phyloP scores from a whole-genome alignment of 2,329 filamentous ascomycete genomes.

The Colletotrichum lini region DNA sequence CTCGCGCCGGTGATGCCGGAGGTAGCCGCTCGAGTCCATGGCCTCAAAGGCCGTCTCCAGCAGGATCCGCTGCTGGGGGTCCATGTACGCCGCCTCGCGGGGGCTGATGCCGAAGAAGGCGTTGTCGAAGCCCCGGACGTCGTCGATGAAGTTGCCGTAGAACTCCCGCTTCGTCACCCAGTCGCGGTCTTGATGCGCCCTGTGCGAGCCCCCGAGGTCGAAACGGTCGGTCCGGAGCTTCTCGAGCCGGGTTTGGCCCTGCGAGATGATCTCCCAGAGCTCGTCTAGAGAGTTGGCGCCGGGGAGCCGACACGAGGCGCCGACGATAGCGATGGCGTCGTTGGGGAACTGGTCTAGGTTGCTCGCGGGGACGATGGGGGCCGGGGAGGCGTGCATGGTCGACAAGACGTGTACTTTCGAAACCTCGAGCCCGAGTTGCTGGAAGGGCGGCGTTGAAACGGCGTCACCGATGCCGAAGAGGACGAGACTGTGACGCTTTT shows the following conservation, averaged over 20 bases:
- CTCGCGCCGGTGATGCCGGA: slow-evolving; percentile 25
- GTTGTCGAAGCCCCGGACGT: slow-evolving; percentile 42
- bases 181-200: slow-evolving; percentile 34
- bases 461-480: slow-evolving; percentile 43
- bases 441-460: slow-evolving; percentile 32
- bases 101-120: slow-evolving; percentile 47
- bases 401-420: slow-evolving; percentile 39
- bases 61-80: slow-evolving; percentile 50
- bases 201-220: slow-evolving; percentile 37
- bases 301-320: slow-evolving; percentile 45
- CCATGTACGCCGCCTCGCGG: slow-evolving; percentile 48
- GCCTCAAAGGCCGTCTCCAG: slow-evolving; percentile 54
- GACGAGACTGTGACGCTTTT: slow-evolving; percentile 34
- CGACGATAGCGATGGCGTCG: slow-evolving; percentile 45
- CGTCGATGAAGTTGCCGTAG: slow-evolving; percentile 46
- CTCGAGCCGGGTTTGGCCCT: slow-evolving; percentile 34
- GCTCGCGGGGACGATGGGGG: not conserved
- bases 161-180: slow-evolving; percentile 25
- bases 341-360: not conserved
- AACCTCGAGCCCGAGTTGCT: slow-evolving; percentile 35
- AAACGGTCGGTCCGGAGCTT: slow-evolving; percentile 40
- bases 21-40: slow-evolving; percentile 48
- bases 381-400: not conserved
- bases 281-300: slow-evolving; percentile 43
- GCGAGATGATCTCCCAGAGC: slow-evolving; percentile 45